Evolutionary conservation across 2,329 filamentous ascomycete species (phyloP).

Genomic region (Ciborinia camelliae): DNA sequence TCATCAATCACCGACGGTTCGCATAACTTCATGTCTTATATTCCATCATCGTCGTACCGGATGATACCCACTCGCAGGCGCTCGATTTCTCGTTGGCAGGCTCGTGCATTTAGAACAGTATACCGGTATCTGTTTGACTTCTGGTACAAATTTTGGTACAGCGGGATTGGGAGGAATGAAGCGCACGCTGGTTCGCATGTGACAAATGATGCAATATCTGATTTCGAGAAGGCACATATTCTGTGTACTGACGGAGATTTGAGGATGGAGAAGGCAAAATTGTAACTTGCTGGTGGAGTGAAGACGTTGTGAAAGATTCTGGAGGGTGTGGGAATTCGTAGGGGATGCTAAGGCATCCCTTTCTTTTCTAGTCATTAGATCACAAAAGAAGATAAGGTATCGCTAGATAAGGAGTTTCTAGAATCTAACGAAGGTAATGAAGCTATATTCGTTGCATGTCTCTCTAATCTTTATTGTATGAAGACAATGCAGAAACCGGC

Average conservation of each 20-base stretch:
- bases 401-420: background rate
- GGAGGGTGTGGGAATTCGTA: background rate
- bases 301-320: background rate
- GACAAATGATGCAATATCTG: slow-evolving; percentile 8
- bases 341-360: background rate
- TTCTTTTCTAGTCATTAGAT: slow-evolving; percentile 5
- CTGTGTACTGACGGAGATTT: background rate
- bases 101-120: background rate
- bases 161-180: slow-evolving; percentile 4
- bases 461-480: background rate
- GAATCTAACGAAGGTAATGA: slow-evolving; percentile 3
- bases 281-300: background rate
- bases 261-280: background rate
- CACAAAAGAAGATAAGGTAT: background rate
- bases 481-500: background rate
- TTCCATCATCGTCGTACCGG: background rate
- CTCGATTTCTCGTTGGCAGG: background rate
- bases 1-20: background rate
- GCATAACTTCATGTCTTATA: background rate
- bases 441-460: background rate
- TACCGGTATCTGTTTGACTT: slow-evolving; percentile 13
- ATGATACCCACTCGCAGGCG: background rate
- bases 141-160: background rate
- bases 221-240: slow-evolving; percentile 15
- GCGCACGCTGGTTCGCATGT: background rate